Percentiles rank a stretch among this genome's conserved stretches.
phyloP scores from a whole-genome alignment of 2,329 filamentous ascomycete genomes.

The Pyrenochaeta sp. region DNA sequence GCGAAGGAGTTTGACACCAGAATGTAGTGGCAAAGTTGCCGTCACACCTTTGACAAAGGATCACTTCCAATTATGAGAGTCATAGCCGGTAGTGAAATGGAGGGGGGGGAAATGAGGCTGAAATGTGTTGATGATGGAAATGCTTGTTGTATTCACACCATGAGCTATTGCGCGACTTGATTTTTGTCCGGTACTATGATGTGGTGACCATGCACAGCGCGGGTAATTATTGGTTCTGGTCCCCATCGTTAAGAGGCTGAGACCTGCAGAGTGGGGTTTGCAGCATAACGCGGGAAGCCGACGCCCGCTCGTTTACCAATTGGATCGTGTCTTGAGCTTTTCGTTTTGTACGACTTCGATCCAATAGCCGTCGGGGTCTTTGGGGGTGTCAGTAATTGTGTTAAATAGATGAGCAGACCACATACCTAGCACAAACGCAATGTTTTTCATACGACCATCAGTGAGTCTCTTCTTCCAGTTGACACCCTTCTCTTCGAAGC shows the following conservation, averaged over 20 bases:
- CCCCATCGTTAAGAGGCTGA: slow-evolving; percentile 22
- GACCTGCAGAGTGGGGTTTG: slow-evolving; percentile 19
- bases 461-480: slow-evolving; percentile 96
- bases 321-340: slow-evolving; percentile 59
- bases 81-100: not conserved
- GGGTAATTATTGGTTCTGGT: slow-evolving; percentile 15
- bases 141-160: not conserved
- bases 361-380: slow-evolving; percentile 82
- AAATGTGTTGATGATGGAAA: not conserved
- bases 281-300: slow-evolving; percentile 14
- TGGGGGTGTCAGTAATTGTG: slow-evolving; percentile 17
- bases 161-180: not conserved
- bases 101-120: not conserved
- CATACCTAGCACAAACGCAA: slow-evolving; percentile 82
- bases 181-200: slow-evolving; percentile 4
- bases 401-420: not conserved
- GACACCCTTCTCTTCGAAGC: slow-evolving; percentile 82
- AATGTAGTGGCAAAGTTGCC: not conserved
- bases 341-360: slow-evolving; percentile 82
- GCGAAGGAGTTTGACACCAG: not conserved
- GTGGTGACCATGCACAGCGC: slow-evolving; percentile 7
- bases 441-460: slow-evolving; percentile 89
- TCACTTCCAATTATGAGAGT: not conserved
- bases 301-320: slow-evolving; percentile 43
- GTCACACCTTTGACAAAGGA: not conserved